phyloP scores from a whole-genome alignment of 1,284 basidiomycete species.

The Sporisorium reilianum region DNA sequence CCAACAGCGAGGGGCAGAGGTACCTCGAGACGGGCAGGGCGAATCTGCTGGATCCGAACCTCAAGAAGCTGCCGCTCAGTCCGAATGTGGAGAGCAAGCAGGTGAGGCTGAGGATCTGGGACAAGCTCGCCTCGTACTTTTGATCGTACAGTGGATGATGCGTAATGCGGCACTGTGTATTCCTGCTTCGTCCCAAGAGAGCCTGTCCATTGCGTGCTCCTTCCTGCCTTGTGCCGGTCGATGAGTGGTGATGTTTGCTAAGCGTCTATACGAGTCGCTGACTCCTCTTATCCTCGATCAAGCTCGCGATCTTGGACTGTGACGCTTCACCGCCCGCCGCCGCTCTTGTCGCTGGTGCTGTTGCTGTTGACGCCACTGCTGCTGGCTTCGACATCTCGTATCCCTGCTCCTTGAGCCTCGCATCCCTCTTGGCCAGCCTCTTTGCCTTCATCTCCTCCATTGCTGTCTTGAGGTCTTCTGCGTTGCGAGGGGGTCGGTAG shows the following conservation, averaged over 20 bases:
- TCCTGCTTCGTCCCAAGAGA: background rate
- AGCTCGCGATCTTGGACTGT: constrained; percentile 6
- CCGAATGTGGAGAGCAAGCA: constrained; percentile 22
- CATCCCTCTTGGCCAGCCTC: constrained; percentile 48
- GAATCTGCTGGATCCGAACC: constrained; percentile 39
- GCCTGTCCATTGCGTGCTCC: background rate
- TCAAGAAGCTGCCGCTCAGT: constrained; percentile 38
- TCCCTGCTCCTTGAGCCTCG: constrained; percentile 21
- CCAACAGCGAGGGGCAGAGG: constrained; percentile 39
- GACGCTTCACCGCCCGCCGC: background rate
- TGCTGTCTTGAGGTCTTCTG: constrained; percentile 44
- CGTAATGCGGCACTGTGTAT: background rate
- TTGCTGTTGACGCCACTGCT: background rate
- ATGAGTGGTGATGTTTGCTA: too few species aligned
- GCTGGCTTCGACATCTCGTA: background rate
- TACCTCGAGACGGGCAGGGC: constrained; percentile 46
- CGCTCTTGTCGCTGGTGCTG: constrained; percentile 1
- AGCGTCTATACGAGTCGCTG: constrained; percentile 27
- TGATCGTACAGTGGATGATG: constrained; percentile 5
- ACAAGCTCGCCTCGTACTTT: constrained; percentile 37
- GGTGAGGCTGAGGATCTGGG: constrained; percentile 28
- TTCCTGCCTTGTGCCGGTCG: background rate
- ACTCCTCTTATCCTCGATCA: constrained; percentile 20
- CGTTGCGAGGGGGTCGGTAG: constrained; percentile 53
- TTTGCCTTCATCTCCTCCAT: constrained; percentile 54